Percentiles rank a stretch among this genome's conserved stretches.
These are phyloP conservation scores for Xylariomycetidae sp. DNA, from an alignment of 2,329 filamentous ascomycete species.

Conservation along the genomic window DNA sequence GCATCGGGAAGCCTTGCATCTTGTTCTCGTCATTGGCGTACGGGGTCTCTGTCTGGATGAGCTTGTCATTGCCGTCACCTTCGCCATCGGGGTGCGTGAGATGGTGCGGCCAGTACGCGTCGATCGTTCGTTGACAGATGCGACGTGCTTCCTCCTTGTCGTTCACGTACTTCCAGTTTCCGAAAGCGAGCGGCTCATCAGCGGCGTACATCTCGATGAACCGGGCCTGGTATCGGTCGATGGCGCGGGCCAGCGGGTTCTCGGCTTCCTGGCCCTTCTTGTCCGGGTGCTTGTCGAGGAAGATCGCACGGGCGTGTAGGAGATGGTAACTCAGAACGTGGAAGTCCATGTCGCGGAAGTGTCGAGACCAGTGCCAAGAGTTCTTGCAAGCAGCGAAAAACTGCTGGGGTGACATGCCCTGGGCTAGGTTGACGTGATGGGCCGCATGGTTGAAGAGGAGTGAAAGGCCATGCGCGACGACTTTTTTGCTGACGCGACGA, in stretches of 20 bases:
- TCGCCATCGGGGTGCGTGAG: not conserved
- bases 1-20: too few species aligned
- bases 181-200: not conserved
- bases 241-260: not conserved
- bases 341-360: constrained; percentile 1
- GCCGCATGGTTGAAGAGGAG: constrained; percentile 1
- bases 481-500: too few species aligned
- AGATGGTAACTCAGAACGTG: constrained; percentile 1
- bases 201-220: not conserved
- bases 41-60: too few species aligned
- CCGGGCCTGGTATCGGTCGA: not conserved
- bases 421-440: not conserved
- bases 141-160: not conserved
- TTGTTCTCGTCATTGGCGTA: too few species aligned
- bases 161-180: not conserved
- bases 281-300: not conserved
- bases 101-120: too few species aligned
- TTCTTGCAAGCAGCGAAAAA: not conserved
- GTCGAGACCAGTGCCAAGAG: not conserved
- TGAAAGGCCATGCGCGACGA: too few species aligned
- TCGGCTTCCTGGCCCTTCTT: not conserved
- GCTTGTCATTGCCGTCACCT: constrained; percentile 1
- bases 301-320: constrained; percentile 1
- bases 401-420: not conserved
- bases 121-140: too few species aligned